phyloP scores from a whole-genome alignment of 192 early-diverging fungal species.

The Dispira simplex region DNA sequence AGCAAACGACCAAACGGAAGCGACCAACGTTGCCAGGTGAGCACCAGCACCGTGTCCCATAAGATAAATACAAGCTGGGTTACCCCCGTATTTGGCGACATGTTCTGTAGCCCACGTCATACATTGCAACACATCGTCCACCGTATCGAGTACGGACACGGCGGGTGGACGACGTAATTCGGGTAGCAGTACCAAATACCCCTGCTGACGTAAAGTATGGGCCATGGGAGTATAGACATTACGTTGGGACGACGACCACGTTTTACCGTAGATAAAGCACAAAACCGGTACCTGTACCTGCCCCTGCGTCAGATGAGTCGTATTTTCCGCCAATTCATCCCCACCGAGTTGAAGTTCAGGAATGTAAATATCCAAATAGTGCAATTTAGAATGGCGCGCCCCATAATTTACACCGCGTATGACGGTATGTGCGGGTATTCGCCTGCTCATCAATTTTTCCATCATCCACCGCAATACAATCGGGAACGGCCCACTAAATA shows the following conservation, averaged over 20 bases:
- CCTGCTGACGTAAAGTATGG: constrained; percentile 4
- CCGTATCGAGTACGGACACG: neutral
- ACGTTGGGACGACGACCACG: constrained; percentile 1
- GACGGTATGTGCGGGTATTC: neutral
- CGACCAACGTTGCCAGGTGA: neutral
- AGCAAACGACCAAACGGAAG: constrained; percentile 1
- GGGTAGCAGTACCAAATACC: neutral
- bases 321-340: neutral
- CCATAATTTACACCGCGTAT: neutral
- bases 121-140: neutral
- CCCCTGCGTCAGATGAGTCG: neutral
- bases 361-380: neutral
- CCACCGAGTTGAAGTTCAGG: neutral
- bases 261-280: constrained; percentile 4
- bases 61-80: neutral
- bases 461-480: constrained; percentile 3
- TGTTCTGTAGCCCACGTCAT: neutral
- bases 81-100: neutral
- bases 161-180: neutral
- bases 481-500: constrained; percentile 5
- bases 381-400: neutral
- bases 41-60: constrained; percentile 8
- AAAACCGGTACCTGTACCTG: neutral
- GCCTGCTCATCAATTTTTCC: neutral
- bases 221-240: constrained; percentile 6